Conservation (phyloP, 805 yeast species). For the Wickerhamiella siamensis region DNA sequence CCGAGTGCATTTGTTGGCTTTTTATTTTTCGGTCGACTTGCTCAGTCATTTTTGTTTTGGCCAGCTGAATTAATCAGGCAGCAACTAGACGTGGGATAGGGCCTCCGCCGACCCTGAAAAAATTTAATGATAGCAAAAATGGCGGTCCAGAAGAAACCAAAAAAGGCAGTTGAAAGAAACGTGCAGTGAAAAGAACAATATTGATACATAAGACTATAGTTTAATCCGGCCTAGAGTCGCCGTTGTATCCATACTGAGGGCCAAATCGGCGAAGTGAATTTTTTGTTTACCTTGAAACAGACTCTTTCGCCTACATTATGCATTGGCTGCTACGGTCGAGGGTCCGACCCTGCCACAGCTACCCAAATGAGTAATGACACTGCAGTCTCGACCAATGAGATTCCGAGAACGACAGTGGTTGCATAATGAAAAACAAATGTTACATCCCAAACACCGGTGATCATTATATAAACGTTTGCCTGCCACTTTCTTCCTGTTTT, state of each 20-base stretch:
- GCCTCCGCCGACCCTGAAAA: neutral
- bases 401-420: neutral
- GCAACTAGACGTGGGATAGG: neutral
- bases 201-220: no score
- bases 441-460: slow-evolving; percentile 3
- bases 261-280: no score
- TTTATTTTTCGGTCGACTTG: no score
- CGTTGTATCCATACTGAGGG: no score
- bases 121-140: neutral
- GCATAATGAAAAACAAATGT: slow-evolving; percentile 3
- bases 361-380: slow-evolving; percentile 2
- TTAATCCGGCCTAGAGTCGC: no score
- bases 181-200: no score
- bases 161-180: no score
- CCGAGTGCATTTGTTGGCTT: no score
- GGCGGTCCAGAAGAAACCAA: no score
- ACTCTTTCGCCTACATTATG: neutral
- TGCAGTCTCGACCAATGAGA: neutral
- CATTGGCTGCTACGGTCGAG: slow-evolving; percentile 1
- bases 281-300: slow-evolving; percentile 1
- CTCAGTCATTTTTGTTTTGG: neutral
- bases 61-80: neutral
- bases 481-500: neutral
- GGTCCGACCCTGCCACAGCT: slow-evolving; percentile 2
- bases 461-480: slow-evolving; percentile 2